Evolutionary conservation across 495 filamentous ascomycete genomes (phyloP).

Genomic region (Diplogelasinospora grovesii): DNA sequence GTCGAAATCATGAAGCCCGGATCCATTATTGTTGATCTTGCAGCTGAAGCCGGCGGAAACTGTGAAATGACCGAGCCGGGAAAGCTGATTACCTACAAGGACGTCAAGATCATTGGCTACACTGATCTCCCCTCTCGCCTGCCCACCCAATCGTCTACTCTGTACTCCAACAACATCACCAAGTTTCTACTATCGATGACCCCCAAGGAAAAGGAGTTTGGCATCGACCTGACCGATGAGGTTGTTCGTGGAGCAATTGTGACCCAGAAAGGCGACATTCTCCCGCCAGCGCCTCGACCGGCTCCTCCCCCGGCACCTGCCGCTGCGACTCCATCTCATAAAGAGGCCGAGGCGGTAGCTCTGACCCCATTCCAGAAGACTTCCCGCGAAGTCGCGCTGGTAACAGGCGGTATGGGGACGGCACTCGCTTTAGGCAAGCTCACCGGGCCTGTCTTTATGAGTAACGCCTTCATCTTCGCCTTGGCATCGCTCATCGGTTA

Average conservation of each 20-base stretch:
- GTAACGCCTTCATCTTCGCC: slow-evolving; percentile 71
- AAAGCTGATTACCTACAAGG: slow-evolving; percentile 59
- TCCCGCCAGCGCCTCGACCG: slow-evolving; percentile 64
- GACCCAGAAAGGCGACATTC: slow-evolving; percentile 62
- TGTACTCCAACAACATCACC: slow-evolving; percentile 84
- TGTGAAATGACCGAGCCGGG: slow-evolving; percentile 69
- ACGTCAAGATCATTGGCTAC: slow-evolving; percentile 76
- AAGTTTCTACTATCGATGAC: slow-evolving; percentile 74
- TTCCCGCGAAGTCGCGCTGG: slow-evolving; percentile 58
- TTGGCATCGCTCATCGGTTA: slow-evolving; percentile 75
- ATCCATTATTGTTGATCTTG: slow-evolving; percentile 73
- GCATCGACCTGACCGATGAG: slow-evolving; percentile 68
- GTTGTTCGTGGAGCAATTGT: slow-evolving; percentile 76
- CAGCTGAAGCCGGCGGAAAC: slow-evolving; percentile 74
- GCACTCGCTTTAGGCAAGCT: slow-evolving; percentile 67
- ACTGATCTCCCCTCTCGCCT: slow-evolving; percentile 75
- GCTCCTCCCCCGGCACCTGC: slow-evolving; percentile 60
- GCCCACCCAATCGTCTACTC: slow-evolving; percentile 71
- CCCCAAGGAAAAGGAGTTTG: slow-evolving; percentile 65
- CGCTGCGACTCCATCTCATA: slow-evolving; percentile 40
- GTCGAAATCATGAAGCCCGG: slow-evolving; percentile 74
- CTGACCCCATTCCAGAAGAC: slow-evolving; percentile 72
- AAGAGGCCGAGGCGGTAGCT: slow-evolving; percentile 52
- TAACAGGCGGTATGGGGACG: slow-evolving; percentile 67
- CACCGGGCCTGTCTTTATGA: slow-evolving; percentile 73